Base-by-base conservation (phyloP, 768 basidiomycete genomes). In the Serendipita indica region DNA sequence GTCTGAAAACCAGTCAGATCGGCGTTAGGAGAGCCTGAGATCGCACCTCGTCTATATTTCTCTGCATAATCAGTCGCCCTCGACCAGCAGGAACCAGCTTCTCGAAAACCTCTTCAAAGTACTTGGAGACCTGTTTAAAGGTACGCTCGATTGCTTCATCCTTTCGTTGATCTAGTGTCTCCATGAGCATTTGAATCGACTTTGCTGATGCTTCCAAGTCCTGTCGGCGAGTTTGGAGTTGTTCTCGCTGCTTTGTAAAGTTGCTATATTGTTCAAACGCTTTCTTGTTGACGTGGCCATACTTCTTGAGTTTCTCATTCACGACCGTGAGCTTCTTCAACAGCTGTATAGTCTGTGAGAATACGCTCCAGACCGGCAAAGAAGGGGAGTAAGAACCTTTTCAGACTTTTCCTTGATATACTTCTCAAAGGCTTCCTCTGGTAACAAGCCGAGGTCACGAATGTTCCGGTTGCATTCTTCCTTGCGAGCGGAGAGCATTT, bases 101-200 rank as follows among this genome's bases (percentile, higher is more conserved):
- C 72, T 92, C 92, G 68, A 99, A 98, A 16, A 98, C 92, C 61
- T 97, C 90, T 67, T 89, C 89, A 68, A 99, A 99, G 70, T 96
- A 93, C 62, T 81, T 90, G 22, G 91, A 91, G 1, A 98, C 96
- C 68, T 98, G 91, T 72, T 94, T 94, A 72, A 99, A 99, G 6
- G 94, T 98, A 46, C 94, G 76, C 70, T 98, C 94, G 63, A 99
- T 98, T 3, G 96, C 96, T 68, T 98, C 96, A 65, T 99, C 96
- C 69, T 99, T 99, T 58, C 94, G 78, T 67, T 93, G 89, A 69
- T 99, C 96, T 4, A 99, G 79, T 3, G 90, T 89, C 59, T 89
- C 80, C 25, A 99, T 90, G 3, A 99, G 78, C 65, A 94, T 89
- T 63, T 91, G 81, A 63, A 99, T 98, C 37, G 90, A 92, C 49